phyloP scores from a whole-genome alignment of 768 basidiomycete species.

The Leucosporidium scottii region DNA sequence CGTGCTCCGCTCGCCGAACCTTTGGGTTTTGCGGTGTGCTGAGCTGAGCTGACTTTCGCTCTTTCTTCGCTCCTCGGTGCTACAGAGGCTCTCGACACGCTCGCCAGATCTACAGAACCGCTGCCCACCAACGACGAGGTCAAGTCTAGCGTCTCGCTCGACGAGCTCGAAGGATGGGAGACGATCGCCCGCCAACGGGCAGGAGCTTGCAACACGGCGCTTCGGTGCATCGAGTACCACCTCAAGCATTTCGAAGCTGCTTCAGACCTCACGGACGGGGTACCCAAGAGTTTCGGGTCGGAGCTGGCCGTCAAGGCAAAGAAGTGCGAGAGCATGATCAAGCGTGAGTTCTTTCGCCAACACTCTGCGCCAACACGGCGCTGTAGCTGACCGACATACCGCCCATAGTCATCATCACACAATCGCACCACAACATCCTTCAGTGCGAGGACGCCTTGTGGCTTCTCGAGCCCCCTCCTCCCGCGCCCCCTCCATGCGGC shows the following conservation, averaged over 20 bases:
- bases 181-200: conserved; percentile 13
- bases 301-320: neutral
- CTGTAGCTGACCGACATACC: neutral
- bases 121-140: neutral
- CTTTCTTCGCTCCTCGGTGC: neutral
- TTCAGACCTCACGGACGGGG: neutral
- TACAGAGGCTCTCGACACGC: neutral
- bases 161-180: conserved; percentile 27
- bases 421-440: conserved; percentile 27
- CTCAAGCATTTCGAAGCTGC: conserved; percentile 24
- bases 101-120: neutral
- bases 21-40: no score
- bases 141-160: neutral
- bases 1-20: neutral
- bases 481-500: neutral
- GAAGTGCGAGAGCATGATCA: neutral
- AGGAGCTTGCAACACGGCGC: conserved; percentile 16
- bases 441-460: conserved; percentile 31
- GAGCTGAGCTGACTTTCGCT: no score
- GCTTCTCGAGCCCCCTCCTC: conserved; percentile 9
- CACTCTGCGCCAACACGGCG: neutral
- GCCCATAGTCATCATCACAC: conserved; percentile 17
- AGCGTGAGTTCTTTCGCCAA: neutral
- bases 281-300: neutral
- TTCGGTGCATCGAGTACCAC: conserved; percentile 24